Evolutionary conservation across 2,329 filamentous ascomycete genomes (phyloP).

Genomic region (Talaromyces islandicus): DNA sequence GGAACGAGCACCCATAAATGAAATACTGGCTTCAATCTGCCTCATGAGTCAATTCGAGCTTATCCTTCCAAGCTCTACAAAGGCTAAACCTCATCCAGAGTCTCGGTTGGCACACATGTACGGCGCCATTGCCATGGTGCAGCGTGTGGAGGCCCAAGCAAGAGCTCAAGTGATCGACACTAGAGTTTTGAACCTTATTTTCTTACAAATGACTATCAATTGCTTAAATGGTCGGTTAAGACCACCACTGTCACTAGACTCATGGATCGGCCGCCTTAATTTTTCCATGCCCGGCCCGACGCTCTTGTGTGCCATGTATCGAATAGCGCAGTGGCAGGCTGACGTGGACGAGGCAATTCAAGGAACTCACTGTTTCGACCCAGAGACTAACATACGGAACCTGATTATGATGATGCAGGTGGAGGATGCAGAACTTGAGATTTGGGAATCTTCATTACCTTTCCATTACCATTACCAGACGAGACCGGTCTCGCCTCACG

Average conservation of each 20-base stretch:
- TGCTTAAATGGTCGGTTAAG: neutral
- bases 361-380: no score
- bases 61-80: neutral
- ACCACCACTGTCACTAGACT: neutral
- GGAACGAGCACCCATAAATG: neutral
- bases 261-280: neutral
- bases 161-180: neutral
- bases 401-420: neutral
- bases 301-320: neutral
- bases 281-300: neutral
- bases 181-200: neutral
- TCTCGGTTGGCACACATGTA: neutral
- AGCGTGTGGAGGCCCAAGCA: neutral
- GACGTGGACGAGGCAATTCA: neutral
- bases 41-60: neutral
- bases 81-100: neutral
- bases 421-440: neutral
- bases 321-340: neutral
- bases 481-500: neutral
- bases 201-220: neutral
- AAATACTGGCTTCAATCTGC: neutral
- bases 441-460: neutral
- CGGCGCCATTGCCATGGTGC: conserved; percentile 1
- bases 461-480: neutral
- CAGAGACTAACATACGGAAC: neutral